Percentiles rank a stretch among this genome's conserved stretches.
phyloP scores from a whole-genome alignment of 1,139 yeast species.

The Taiozyma sp. region DNA sequence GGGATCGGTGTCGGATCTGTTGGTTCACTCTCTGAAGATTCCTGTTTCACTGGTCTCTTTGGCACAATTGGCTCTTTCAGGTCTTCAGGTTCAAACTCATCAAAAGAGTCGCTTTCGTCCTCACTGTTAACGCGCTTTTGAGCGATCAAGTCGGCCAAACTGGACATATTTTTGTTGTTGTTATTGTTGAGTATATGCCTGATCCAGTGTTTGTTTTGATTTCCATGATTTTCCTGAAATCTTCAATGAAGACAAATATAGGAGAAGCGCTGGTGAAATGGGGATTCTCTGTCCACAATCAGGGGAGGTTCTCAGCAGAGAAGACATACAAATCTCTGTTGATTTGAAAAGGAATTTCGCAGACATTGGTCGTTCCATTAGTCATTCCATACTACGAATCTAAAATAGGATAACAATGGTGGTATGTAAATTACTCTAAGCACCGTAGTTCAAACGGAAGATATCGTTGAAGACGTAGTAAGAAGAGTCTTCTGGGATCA shows the following conservation, averaged over 20 bases:
- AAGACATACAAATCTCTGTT: too few relatives aligned
- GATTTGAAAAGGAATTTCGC: too few relatives aligned
- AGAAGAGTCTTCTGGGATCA: constrained; percentile 87
- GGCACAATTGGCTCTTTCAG: constrained; percentile 1
- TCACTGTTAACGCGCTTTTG: neutral
- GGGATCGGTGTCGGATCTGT: constrained; percentile 7
- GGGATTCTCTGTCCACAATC: too few relatives aligned
- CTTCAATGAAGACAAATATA: too few relatives aligned
- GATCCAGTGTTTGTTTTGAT: neutral
- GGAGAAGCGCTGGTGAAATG: too few relatives aligned
- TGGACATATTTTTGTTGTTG: neutral
- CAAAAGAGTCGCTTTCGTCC: neutral
- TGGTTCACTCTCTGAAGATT: neutral
- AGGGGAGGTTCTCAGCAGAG: too few relatives aligned
- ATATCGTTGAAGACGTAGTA: constrained; percentile 95
- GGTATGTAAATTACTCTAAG: constrained; percentile 18
- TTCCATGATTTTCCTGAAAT: neutral
- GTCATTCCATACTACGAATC: neutral
- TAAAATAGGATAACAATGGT: neutral
- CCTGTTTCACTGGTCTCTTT: constrained; percentile 2
- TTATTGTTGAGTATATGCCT: neutral
- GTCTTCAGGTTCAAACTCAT: neutral
- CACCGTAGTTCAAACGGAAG: constrained; percentile 81
- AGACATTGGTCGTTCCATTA: neutral
- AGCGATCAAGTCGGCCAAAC: neutral